phyloP scores from a whole-genome alignment of 2,329 filamentous ascomycete genomes.

The Helotiales sp. region DNA sequence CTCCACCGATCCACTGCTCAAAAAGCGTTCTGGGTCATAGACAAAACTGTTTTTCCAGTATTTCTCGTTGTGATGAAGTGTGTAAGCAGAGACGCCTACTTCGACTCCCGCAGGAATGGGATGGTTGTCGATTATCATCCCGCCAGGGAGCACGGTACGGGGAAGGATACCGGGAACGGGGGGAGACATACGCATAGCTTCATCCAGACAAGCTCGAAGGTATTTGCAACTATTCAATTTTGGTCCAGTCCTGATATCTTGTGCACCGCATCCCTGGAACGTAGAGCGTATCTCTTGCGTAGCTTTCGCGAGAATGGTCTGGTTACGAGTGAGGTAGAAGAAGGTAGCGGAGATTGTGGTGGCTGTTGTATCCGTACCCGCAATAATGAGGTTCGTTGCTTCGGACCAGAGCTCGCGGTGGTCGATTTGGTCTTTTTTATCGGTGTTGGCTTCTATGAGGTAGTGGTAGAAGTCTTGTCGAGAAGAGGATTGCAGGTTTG shows the following conservation, averaged over 20 bases:
- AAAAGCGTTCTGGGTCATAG: slow-evolving; percentile 49
- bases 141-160: slow-evolving; percentile 27
- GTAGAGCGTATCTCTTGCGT: slow-evolving; percentile 20
- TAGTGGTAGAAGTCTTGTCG: slow-evolving; percentile 74
- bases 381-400: slow-evolving; percentile 21
- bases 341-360: slow-evolving; percentile 39
- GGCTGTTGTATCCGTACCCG: slow-evolving; percentile 40
- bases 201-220: slow-evolving; percentile 44
- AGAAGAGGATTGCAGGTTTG: slow-evolving; percentile 59
- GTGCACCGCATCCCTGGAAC: slow-evolving; percentile 21
- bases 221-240: slow-evolving; percentile 38
- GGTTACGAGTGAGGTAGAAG: slow-evolving; percentile 40
- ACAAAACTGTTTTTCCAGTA: slow-evolving; percentile 44
- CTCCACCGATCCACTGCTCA: slow-evolving; percentile 27
- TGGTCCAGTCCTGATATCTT: slow-evolving; percentile 34
- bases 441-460: slow-evolving; percentile 67
- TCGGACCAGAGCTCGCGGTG: slow-evolving; percentile 34
- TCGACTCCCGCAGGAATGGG: slow-evolving; percentile 42
- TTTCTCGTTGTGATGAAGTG: slow-evolving; percentile 44
- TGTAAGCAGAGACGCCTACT: slow-evolving; percentile 45
- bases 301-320: slow-evolving; percentile 30
- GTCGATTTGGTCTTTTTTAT: slow-evolving; percentile 51
- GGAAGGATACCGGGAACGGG: slow-evolving; percentile 26
- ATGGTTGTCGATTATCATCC: slow-evolving; percentile 28
- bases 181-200: slow-evolving; percentile 32